Conservation (phyloP, 177 flowering plant species). For the Vitis hybrid region DNA sequence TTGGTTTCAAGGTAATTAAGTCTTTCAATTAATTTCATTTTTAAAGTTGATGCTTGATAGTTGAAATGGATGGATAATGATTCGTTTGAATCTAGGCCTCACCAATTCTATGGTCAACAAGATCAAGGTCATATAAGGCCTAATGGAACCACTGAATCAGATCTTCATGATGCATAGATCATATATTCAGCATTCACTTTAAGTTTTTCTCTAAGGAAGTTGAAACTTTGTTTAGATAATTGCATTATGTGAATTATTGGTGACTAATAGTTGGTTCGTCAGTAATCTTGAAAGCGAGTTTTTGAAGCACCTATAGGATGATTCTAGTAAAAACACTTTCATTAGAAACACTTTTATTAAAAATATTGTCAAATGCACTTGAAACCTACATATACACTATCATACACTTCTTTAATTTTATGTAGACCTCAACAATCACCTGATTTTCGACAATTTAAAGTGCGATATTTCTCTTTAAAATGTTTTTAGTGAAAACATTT, state of each 20-base stretch:
- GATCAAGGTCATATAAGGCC: neutral
- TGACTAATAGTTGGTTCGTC: no score
- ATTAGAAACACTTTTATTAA: no score
- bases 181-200: neutral
- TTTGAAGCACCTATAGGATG: no score
- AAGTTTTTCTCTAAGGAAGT: no score
- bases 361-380: neutral
- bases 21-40: neutral
- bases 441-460: fast-evolving
- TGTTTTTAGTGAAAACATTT: no score
- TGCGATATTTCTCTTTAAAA: no score
- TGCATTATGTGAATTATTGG: no score
- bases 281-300: no score
- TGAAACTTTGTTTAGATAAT: no score
- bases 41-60: neutral
- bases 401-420: neutral
- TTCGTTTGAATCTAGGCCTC: neutral
- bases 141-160: neutral
- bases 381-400: neutral
- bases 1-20: neutral
- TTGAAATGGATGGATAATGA: neutral
- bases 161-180: neutral
- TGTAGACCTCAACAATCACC: neutral
- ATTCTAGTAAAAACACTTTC: no score
- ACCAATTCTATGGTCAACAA: neutral